Evolutionary conservation across 116 monocot genomes (phyloP), one percentile per base, ranked within the genome.

Genomic region (Cymodocea nodosa): DNA sequence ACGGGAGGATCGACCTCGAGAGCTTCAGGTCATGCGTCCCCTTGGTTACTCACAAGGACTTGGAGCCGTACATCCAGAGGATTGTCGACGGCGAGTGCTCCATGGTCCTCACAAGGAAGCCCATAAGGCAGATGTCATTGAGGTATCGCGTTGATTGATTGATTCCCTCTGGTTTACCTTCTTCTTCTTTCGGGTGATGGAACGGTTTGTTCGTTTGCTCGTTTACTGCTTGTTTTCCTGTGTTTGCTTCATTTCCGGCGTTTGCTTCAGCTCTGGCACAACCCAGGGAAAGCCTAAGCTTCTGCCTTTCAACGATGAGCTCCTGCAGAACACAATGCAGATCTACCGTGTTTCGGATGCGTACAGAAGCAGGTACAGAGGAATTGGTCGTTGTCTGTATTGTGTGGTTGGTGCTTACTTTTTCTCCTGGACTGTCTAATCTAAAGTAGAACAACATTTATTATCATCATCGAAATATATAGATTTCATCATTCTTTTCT

Each of bases 271-370:
- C 66, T 94, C 94, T 50, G 94, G 94, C 12, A 94, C 89, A 16
- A 94, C 94, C 1, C 78, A 84, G 63, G 94, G 94, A 39, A 89
- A 80, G 72, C 87, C 87, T 15, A 94, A 89, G 75, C 79, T 75
- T 69, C 12, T 94, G 35, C 79, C 82, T 3, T 94, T 94, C 66
- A 94, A 84, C 37, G 86, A 94, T 35, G 77, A 79, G 17, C 65
- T 84, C 61, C 71, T 86, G 51, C 69, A 81, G 14, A 68, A 68
- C 11, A 86, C 94, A 19, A 86, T 86, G 86, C 80, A 94, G 75
- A 86, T 86, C 64, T 89, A 80, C 37, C 63, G 60, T 4, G 78
- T 73, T 3, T 86, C 89, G 1, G 84, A 71, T 77, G 94, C 89
- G 60, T 94, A 82, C 69, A 82, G 94, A 75, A 89, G 86, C n/a